Conservation (phyloP, 805 yeast genomes). For the Candida glaebosa region DNA sequence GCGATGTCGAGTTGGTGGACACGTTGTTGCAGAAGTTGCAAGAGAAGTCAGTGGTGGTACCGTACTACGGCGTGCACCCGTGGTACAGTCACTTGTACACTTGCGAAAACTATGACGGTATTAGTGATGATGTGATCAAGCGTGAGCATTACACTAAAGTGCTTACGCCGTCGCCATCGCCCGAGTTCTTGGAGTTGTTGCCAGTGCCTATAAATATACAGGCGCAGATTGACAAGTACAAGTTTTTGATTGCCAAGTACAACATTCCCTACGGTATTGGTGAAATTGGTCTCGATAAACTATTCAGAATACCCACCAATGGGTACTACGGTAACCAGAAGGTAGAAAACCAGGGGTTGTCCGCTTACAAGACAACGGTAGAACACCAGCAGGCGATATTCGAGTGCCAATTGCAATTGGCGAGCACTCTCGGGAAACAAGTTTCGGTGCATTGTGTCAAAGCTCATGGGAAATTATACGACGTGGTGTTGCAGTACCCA, state of each 20-base stretch:
- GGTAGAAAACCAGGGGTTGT: slow-evolving; percentile 14
- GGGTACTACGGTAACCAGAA: slow-evolving; percentile 48
- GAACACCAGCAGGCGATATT: slow-evolving; percentile 65
- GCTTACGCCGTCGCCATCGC: slow-evolving; percentile 38
- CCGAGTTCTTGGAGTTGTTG: slow-evolving; percentile 40
- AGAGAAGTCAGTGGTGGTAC: slow-evolving; percentile 21
- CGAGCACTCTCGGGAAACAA: slow-evolving; percentile 44
- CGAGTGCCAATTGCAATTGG: slow-evolving; percentile 48
- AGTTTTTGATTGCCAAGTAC: slow-evolving; percentile 14
- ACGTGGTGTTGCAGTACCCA: slow-evolving; percentile 26
- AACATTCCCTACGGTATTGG: slow-evolving; percentile 54
- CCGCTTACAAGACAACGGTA: slow-evolving; percentile 52
- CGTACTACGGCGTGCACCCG: slow-evolving; percentile 81
- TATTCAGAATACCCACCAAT: slow-evolving; percentile 60
- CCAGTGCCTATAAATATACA: slow-evolving; percentile 59
- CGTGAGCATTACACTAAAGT: slow-evolving; percentile 54
- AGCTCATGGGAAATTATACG: slow-evolving; percentile 62
- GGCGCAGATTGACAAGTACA: slow-evolving; percentile 30
- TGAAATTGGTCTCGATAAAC: slow-evolving; percentile 86
- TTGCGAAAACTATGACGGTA: slow-evolving; percentile 12
- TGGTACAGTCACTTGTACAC: slow-evolving; percentile 78
- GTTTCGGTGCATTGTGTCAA: slow-evolving; percentile 85
- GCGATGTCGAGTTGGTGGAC: slow-evolving; percentile 28
- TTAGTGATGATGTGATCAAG: slow-evolving; percentile 25
- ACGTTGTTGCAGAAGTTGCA: slow-evolving; percentile 11